These are phyloP conservation scores for Trypanosomatidae sp. DNA, from an alignment of 208 protist species.

Conservation along the genomic window DNA sequence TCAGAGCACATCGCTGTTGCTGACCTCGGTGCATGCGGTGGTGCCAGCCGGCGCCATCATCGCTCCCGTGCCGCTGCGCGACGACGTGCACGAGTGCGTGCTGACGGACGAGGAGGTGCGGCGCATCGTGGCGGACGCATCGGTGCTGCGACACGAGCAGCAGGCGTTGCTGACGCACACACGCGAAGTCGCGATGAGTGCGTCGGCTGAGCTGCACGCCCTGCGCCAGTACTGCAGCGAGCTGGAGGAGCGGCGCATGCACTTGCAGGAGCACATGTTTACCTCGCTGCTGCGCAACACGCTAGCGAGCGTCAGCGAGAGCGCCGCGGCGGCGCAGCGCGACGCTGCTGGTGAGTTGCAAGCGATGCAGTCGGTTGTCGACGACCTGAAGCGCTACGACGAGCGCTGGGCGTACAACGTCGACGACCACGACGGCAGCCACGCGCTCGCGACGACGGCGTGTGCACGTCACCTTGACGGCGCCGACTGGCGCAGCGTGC, in stretches of 20 bases:
- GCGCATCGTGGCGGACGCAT: conserved; percentile 15
- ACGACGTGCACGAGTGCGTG: conserved; percentile 20
- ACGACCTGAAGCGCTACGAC: conserved; percentile 22
- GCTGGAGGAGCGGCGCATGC: conserved; percentile 33
- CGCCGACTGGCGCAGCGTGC: conserved; percentile 12
- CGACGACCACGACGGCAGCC: conserved; percentile 9
- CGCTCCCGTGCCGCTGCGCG: conserved; percentile 25
- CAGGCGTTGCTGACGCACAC: conserved; percentile 22
- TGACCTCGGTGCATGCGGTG: conserved; percentile 27
- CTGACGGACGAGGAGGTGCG: conserved; percentile 43
- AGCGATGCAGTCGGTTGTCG: conserved; percentile 13
- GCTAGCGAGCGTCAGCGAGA: not conserved
- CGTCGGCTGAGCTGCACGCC: conserved; percentile 20
- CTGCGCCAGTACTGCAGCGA: conserved; percentile 33
- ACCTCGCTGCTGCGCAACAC: conserved; percentile 7
- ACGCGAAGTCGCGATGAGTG: conserved; percentile 8
- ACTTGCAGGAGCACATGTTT: conserved; percentile 27
- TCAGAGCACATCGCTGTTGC: conserved; percentile 43
- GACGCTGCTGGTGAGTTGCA: conserved; percentile 4
- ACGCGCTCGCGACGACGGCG: conserved; percentile 12
- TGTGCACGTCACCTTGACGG: conserved; percentile 15
- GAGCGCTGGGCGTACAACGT: too few relatives aligned
- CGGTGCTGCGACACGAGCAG: conserved; percentile 15
- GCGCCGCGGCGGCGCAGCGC: too few relatives aligned
- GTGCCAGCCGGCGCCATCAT: conserved; percentile 42